Percentiles rank a stretch among this genome's conserved stretches.
These are phyloP conservation scores for Teratosphaeria nubilosa DNA, from an alignment of 2,329 filamentous ascomycete genomes.

Conservation along the genomic window DNA sequence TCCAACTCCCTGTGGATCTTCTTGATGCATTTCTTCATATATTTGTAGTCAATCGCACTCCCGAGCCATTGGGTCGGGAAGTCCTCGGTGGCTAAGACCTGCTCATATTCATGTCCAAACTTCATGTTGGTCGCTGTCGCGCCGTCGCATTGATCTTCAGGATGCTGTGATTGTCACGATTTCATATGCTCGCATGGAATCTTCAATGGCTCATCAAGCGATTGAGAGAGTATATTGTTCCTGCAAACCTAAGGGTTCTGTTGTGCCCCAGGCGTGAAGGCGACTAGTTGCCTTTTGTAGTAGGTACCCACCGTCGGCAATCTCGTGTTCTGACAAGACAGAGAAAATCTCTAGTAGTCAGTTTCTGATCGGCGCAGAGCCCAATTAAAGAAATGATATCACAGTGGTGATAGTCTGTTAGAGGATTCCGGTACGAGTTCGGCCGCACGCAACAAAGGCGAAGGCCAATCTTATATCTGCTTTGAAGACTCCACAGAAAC, in stretches of 20 bases:
- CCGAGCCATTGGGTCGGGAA: conserved; percentile 64
- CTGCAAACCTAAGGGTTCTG: neutral
- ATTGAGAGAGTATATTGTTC: neutral
- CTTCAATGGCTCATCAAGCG: neutral
- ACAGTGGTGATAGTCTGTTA: neutral
- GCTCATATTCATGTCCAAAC: conserved; percentile 70
- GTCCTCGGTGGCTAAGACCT: conserved; percentile 57
- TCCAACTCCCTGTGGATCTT: conserved; percentile 63
- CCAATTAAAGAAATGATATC: neutral
- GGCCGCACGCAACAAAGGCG: neutral
- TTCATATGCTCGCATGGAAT: neutral
- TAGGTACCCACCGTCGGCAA: neutral
- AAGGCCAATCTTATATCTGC: neutral
- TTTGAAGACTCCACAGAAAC: neutral
- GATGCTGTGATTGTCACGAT: neutral
- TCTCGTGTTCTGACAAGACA: neutral
- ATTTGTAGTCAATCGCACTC: conserved; percentile 70
- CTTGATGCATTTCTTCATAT: conserved; percentile 84
- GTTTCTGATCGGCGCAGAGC: neutral
- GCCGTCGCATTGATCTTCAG: neutral
- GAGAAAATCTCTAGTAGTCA: neutral
- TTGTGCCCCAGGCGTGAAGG: neutral
- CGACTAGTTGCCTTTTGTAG: neutral
- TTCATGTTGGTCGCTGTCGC: conserved; percentile 51
- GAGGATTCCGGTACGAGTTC: neutral